Conservation (phyloP, 257 asterid species). For the Nicotiana benthamiana region DNA sequence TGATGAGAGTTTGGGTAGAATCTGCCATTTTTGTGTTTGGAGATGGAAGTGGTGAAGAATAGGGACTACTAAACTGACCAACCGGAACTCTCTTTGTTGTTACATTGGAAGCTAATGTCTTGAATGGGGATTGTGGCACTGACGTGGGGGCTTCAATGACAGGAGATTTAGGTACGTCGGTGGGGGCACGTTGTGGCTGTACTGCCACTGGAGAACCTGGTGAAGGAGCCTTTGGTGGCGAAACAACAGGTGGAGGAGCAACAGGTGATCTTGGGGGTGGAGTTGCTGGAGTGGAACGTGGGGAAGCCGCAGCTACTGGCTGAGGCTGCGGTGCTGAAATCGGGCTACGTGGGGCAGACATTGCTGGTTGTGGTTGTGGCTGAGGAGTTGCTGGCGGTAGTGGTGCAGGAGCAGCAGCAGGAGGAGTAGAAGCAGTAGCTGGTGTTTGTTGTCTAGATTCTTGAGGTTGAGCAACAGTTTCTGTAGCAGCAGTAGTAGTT, state of each 20-base stretch:
- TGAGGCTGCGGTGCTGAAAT: background rate
- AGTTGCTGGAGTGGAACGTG: background rate
- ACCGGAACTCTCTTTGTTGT: background rate
- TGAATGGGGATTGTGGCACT: conserved; percentile 3
- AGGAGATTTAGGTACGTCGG: background rate
- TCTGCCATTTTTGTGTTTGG: background rate
- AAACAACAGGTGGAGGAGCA: background rate
- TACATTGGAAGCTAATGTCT: background rate
- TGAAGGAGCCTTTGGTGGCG: background rate
- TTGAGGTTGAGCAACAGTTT: background rate
- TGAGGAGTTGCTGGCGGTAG: background rate
- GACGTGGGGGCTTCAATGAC: background rate
- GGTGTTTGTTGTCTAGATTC: conserved; percentile 1
- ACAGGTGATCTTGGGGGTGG: background rate
- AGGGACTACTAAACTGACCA: background rate
- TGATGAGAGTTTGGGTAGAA: background rate
- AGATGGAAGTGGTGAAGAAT: background rate
- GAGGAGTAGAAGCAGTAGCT: background rate
- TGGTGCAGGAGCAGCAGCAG: background rate
- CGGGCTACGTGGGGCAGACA: background rate
- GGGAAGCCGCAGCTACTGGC: background rate
- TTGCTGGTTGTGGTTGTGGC: background rate
- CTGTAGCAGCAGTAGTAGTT: background rate
- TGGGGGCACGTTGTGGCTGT: background rate
- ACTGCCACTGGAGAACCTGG: background rate